Percentiles rank a stretch among this genome's conserved stretches.
Evolutionary conservation across 495 filamentous ascomycete genomes (phyloP).

Genomic region (Aspergillus nanangensis): DNA sequence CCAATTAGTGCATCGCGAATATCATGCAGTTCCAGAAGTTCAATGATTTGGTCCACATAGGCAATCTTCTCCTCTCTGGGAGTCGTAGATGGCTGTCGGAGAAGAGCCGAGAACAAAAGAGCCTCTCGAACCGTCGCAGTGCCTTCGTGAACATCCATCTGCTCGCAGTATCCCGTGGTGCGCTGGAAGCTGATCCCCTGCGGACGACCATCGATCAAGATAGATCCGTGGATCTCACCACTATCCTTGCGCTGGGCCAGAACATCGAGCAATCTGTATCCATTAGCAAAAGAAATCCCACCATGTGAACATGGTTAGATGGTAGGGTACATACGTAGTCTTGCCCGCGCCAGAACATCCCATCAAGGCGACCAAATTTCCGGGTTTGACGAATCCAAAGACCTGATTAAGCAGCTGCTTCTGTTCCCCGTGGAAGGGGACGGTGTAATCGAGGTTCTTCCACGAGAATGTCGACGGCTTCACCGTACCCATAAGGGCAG

Average conservation of each 20-base stretch:
- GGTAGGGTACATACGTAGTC: constrained; percentile 72
- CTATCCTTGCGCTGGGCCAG: constrained; percentile 45
- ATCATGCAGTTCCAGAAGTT: constrained; percentile 41
- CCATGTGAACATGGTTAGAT: no score
- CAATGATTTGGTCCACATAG: constrained; percentile 48
- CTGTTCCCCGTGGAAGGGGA: constrained; percentile 48
- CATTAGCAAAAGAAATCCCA: no score
- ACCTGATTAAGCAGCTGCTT: constrained; percentile 66
- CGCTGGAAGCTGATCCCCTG: constrained; percentile 49
- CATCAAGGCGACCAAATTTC: constrained; percentile 76
- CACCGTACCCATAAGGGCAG: constrained; percentile 12
- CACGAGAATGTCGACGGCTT: constrained; percentile 42
- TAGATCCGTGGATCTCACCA: constrained; percentile 43
- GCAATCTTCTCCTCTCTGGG: constrained; percentile 41
- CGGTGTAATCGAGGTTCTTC: constrained; percentile 65
- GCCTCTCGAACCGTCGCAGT: constrained; percentile 45
- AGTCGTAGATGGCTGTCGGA: constrained; percentile 36
- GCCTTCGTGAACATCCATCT: constrained; percentile 72
- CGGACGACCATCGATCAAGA: constrained; percentile 43
- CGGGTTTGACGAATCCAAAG: constrained; percentile 75
- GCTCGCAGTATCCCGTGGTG: constrained; percentile 75
- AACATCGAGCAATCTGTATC: constrained; percentile 50
- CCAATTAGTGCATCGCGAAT: constrained; percentile 63
- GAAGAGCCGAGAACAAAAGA: constrained; percentile 43
- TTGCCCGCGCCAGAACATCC: constrained; percentile 83